Base-by-base conservation (phyloP, 768 basidiomycete genomes). In the Boletus speciosus region DNA sequence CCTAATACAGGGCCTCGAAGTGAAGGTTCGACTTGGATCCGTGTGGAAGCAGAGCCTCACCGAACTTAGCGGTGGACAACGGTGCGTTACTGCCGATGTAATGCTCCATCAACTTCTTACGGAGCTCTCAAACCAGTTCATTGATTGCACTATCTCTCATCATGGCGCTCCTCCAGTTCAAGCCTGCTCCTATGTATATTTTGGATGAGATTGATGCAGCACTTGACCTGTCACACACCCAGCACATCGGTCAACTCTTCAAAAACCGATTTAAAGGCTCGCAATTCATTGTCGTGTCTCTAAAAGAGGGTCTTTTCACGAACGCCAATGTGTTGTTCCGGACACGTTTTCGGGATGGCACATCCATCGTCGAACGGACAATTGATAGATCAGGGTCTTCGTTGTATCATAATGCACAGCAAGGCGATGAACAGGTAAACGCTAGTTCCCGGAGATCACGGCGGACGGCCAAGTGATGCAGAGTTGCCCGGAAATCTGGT, bases 21-120 rank as follows among this genome's bases (percentile, higher is more conserved):
- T 99, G 72, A 99, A 98, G 68, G 97, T 99, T 11, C 86, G 81
- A 61, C 82, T 99, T 2, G 97, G 97, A 10, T 84, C 79, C 29
- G 93, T 99, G 0, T 99, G 97, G 97, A 99, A 99, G 70, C 91
- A 94, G 62, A 93, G 91, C 67, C 76, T 99, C 68, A 99, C 96
- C 0, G 97, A 99, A 67, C 77, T 99, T 49, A 96, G 93, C 62
- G 97, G 97, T 54, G 97, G 97, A 11, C 97, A 99, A 76, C 77
- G 97, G 93, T 94, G 56, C 55, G 85, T 69, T 34, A 10, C 12
- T 14, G 15, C 45, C 41, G 27, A 37, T 43, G 14, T 37, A 9
- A 5, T 39, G 12, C 5, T 16, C 5, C 2, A 37, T 32, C 34
- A 47, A 41, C 48, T 34, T 45, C 48, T 60, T 16, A 59, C 27